Base-by-base conservation (phyloP, 306 rosid species). In the Medicago ruthenica region DNA sequence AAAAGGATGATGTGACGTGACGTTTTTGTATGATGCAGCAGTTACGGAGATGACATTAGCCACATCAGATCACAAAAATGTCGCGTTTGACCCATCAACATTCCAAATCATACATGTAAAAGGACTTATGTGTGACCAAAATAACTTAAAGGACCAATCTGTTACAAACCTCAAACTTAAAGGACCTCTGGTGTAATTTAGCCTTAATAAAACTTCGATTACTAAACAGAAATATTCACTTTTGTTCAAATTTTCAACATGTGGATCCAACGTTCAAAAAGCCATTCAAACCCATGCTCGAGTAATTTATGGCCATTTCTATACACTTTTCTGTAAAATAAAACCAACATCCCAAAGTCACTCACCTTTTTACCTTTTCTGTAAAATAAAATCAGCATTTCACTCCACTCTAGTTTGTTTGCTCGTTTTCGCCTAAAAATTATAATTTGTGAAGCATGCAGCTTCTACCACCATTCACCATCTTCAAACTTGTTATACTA, bases 181-280 rank as follows among this genome's bases (percentile, higher is more conserved):
- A n/a, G n/a, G n/a, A n/a, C n/a, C n/a, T n/a, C n/a, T n/a, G n/a
- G n/a, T n/a, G n/a, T n/a, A n/a, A n/a, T n/a, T n/a, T n/a, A n/a
- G n/a, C n/a, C n/a, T n/a, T n/a, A n/a, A n/a, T 24, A 24, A 24
- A 24, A 47, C 58, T 0, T 47, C 18, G 21, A 61, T 61, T n/a
- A 34, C 22, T 4, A 42, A 27, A 3, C 36, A 31, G 0, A 31
- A 31, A 31, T 6, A 37, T 73, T 76, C 14, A 7, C 85, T 77
- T 80, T 77, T 45, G 45, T 54, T 74, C 71, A 62, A 14, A 7
- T 73, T 69, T 69, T 74, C 79, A 79, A 78, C 81, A 21, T 10
- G 72, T 78, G 83, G 86, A 81, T 50, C 85, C 82, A 78, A 81
- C 78, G 11, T 79, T 80, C 37, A 34, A 79, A 80, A 82, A 80